A percentile compares a stretch with the other conserved stretches of the same genome.
phyloP scores from a whole-genome alignment of 768 basidiomycete genomes.

The Tulasnella sp. region DNA sequence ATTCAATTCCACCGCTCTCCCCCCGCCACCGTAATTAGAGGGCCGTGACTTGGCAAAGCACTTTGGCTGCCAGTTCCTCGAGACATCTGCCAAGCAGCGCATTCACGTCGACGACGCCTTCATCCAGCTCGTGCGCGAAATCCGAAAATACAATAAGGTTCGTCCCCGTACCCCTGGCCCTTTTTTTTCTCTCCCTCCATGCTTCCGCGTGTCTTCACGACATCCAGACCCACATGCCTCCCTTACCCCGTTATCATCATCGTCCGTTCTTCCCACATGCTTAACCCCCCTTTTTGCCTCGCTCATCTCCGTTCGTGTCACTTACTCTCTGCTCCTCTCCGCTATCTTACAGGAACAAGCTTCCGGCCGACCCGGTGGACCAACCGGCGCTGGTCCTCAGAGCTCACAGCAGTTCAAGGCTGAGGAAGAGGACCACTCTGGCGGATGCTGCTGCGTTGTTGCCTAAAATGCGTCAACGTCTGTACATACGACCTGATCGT shows the following conservation, averaged over 20 bases:
- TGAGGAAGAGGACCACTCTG: conserved; percentile 41
- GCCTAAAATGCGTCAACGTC: conserved; percentile 29
- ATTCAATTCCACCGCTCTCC: not conserved
- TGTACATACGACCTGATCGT: conserved; percentile 12
- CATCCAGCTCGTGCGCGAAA: conserved; percentile 88
- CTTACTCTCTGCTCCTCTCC: not conserved
- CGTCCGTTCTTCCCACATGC: not conserved
- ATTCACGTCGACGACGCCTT: conserved; percentile 98
- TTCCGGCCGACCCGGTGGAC: conserved; percentile 31
- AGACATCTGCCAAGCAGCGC: conserved; percentile 94
- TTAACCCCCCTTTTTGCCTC: not conserved
- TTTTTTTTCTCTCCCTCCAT: conserved; percentile 16
- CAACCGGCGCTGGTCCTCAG: conserved; percentile 19
- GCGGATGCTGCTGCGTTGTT: conserved; percentile 47
- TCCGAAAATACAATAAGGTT: conserved; percentile 92
- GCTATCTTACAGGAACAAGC: conserved; percentile 31
- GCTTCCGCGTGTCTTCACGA: conserved; percentile 1
- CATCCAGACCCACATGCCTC: not conserved
- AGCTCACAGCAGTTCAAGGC: conserved; percentile 28
- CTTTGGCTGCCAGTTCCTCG: conserved; percentile 92
- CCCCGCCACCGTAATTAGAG: conserved; percentile 58
- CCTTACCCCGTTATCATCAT: conserved; percentile 24
- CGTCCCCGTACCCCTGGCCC: conserved; percentile 34
- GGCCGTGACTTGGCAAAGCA: conserved; percentile 95
- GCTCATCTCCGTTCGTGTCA: not conserved